Percentiles rank a stretch among this genome's conserved stretches.
These are phyloP conservation scores for Peribolospora baueri DNA, from an alignment of 768 basidiomycete genomes.

Conservation along the genomic window DNA sequence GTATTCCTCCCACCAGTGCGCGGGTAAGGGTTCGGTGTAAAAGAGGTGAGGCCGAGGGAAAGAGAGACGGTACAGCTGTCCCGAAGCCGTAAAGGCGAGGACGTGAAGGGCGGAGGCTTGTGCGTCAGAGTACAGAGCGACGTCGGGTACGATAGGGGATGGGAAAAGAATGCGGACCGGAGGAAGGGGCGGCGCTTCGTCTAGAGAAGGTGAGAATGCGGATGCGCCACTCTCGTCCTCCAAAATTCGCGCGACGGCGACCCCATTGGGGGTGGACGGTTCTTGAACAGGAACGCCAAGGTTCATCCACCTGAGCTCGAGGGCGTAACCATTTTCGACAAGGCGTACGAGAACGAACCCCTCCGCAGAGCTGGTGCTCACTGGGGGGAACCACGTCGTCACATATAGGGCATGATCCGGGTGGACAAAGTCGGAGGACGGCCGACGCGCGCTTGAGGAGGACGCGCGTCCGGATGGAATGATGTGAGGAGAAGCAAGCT, in stretches of 20 bases:
- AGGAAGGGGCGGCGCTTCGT: slow-evolving; percentile 29
- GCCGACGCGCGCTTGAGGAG: not conserved
- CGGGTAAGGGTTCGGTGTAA: slow-evolving; percentile 4
- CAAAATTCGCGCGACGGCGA: not conserved
- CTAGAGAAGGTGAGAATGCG: not conserved
- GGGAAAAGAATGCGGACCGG: slow-evolving; percentile 38
- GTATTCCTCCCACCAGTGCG: slow-evolving; percentile 34
- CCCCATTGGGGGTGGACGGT: not conserved
- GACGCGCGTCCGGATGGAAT: too few species aligned
- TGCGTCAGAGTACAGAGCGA: not conserved
- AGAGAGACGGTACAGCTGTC: slow-evolving; percentile 48
- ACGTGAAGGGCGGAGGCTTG: slow-evolving; percentile 28
- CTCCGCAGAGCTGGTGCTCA: slow-evolving; percentile 27
- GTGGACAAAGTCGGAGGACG: slow-evolving; percentile 18
- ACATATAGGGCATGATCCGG: slow-evolving; percentile 51
- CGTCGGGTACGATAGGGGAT: slow-evolving; percentile 2
- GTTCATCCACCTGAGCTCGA: slow-evolving; percentile 47
- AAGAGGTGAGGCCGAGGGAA: slow-evolving; percentile 31
- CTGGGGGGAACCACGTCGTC: slow-evolving; percentile 31
- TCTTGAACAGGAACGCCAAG: not conserved
- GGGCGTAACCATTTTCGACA: slow-evolving; percentile 43
- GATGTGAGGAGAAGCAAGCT: too few species aligned
- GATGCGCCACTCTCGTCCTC: not conserved
- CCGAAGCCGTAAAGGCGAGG: slow-evolving; percentile 39
- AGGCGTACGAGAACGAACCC: slow-evolving; percentile 38